Conservation (phyloP, 768 basidiomycete genomes). For the Phanerochaete carnosa region DNA sequence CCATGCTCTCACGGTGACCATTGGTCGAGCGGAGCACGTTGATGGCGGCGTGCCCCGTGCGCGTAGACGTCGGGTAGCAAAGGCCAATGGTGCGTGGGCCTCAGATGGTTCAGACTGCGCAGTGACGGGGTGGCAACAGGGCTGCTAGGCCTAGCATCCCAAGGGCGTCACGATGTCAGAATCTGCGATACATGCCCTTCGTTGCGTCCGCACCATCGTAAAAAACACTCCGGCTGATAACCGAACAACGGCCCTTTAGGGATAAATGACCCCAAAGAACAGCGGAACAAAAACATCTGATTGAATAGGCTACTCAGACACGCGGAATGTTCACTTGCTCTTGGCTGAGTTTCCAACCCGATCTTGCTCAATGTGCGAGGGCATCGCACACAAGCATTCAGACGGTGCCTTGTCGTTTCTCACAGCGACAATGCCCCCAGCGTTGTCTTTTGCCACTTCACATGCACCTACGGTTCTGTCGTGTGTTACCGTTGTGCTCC, state of each 20-base stretch:
- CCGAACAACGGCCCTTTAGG: neutral
- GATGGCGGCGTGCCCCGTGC: neutral
- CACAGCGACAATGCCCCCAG: neutral
- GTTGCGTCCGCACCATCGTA: neutral
- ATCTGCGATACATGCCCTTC: neutral
- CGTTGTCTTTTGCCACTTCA: neutral
- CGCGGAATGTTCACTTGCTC: neutral
- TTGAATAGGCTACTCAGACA: neutral
- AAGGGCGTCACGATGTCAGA: neutral
- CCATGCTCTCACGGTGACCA: neutral
- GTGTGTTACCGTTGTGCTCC: neutral
- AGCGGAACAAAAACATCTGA: neutral
- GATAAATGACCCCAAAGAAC: neutral
- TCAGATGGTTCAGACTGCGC: neutral
- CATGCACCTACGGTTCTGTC: neutral
- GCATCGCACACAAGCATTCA: neutral
- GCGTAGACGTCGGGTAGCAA: neutral
- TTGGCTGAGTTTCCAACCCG: neutral
- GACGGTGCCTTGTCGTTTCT: neutral
- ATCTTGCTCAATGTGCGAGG: neutral
- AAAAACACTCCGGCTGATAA: neutral
- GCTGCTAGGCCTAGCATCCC: neutral
- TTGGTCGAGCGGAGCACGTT: neutral
- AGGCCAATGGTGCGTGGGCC: neutral
- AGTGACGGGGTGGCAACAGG: neutral